phyloP scores from a whole-genome alignment of 2,329 filamentous ascomycete genomes.

The Taxawa tesnikishii region DNA sequence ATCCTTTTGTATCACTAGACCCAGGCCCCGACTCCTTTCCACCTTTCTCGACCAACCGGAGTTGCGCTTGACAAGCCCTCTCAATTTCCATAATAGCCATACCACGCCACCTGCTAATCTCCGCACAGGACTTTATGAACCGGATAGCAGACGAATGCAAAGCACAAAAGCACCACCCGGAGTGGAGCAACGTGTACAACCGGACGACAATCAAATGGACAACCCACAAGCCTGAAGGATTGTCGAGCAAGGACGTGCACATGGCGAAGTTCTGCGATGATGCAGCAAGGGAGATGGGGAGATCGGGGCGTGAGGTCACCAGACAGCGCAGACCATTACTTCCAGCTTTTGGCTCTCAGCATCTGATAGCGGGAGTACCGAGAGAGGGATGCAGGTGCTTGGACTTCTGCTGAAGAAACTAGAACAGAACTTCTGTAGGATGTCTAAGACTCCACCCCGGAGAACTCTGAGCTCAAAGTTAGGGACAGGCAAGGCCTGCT shows the following conservation, averaged over 20 bases:
- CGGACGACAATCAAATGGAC: conserved; percentile 61
- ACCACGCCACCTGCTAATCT: not conserved
- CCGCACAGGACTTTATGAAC: conserved; percentile 61
- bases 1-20: not conserved
- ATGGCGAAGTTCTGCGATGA: conserved; percentile 53
- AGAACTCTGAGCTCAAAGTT: too few relatives aligned
- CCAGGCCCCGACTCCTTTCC: not conserved
- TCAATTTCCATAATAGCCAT: not conserved
- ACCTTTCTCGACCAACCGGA: not conserved
- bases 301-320: too few relatives aligned
- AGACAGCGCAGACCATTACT: too few relatives aligned
- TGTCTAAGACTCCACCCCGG: too few relatives aligned
- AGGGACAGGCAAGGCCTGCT: too few relatives aligned
- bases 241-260: conserved; percentile 51
- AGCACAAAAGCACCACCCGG: conserved; percentile 57
- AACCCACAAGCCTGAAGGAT: conserved; percentile 53
- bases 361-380: too few relatives aligned
- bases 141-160: conserved; percentile 56
- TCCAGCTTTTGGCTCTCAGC: too few relatives aligned
- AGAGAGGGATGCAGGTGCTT: too few relatives aligned
- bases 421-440: too few relatives aligned
- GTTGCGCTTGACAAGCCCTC: not conserved
- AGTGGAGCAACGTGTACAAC: conserved; percentile 69
- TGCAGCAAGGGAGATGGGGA: conserved; percentile 16
- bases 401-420: too few relatives aligned